Percentiles rank a stretch among this genome's conserved stretches.
Evolutionary conservation across 192 early-diverging fungal genomes (phyloP).

Genomic region (Kickxella alabastrina): DNA sequence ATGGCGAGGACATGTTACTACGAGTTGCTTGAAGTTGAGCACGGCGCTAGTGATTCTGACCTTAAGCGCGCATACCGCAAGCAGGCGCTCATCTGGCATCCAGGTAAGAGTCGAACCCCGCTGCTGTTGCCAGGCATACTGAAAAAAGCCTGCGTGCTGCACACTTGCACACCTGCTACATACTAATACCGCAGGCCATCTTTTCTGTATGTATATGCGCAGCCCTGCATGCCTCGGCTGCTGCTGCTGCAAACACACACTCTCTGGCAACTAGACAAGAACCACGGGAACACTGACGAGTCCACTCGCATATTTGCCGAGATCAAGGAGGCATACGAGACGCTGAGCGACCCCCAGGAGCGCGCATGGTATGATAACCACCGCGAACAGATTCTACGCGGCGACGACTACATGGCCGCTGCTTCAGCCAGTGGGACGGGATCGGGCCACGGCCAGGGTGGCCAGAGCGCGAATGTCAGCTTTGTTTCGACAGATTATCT

Average conservation of each 20-base stretch:
- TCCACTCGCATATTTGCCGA: slow-evolving; percentile 83
- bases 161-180: neutral
- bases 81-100: slow-evolving; percentile 76
- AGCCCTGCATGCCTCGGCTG: too few relatives aligned
- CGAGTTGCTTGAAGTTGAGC: slow-evolving; percentile 78
- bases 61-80: slow-evolving; percentile 86
- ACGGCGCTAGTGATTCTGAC: slow-evolving; percentile 65
- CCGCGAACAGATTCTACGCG: slow-evolving; percentile 86
- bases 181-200: too few relatives aligned
- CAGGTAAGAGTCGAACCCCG: too few relatives aligned
- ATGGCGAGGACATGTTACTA: slow-evolving; percentile 82
- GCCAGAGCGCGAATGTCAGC: slow-evolving; percentile 44
- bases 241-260: slow-evolving; percentile 52
- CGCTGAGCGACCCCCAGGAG: slow-evolving; percentile 88
- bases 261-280: slow-evolving; percentile 80
- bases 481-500: slow-evolving; percentile 52
- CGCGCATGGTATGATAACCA: slow-evolving; percentile 96
- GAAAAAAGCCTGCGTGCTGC: neutral
- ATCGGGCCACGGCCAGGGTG: slow-evolving; percentile 50
- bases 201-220: too few relatives aligned
- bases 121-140: neutral
- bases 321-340: slow-evolving; percentile 92
- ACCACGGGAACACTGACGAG: slow-evolving; percentile 75
- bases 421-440: neutral
- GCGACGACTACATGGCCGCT: slow-evolving; percentile 53